These are phyloP conservation scores for Mycena albidolilacea DNA, from an alignment of 768 basidiomycete genomes.

Conservation along the genomic window DNA sequence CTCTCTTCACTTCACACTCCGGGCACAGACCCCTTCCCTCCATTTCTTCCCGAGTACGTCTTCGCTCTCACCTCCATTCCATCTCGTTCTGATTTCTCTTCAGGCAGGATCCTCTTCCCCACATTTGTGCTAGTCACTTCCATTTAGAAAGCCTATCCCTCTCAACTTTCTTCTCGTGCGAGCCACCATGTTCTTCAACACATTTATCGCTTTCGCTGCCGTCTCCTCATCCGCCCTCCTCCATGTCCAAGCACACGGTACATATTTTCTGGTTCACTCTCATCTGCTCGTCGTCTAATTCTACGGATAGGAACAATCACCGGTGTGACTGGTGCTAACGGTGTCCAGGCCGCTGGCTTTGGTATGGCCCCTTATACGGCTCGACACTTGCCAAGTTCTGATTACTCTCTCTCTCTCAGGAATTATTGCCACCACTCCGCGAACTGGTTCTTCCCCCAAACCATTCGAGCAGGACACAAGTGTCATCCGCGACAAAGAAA, in stretches of 20 bases:
- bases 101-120: conserved; percentile 24
- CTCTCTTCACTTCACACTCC: conserved; percentile 35
- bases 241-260: conserved; percentile 35
- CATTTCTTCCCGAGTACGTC: conserved; percentile 25
- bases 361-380: not conserved
- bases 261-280: not conserved
- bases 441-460: conserved; percentile 23
- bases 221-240: conserved; percentile 27
- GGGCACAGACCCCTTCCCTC: conserved; percentile 34
- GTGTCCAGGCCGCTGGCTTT: conserved; percentile 28
- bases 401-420: conserved; percentile 3
- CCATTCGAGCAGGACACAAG: conserved; percentile 40
- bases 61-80: not conserved
- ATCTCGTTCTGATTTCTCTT: conserved; percentile 5
- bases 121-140: conserved; percentile 34
- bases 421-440: conserved; percentile 35
- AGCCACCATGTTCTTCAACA: conserved; percentile 40
- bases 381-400: not conserved
- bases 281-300: not conserved
- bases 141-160: conserved; percentile 4
- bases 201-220: conserved; percentile 27
- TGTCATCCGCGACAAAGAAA: conserved; percentile 35
- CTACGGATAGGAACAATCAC: conserved; percentile 28
- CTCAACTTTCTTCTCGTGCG: conserved; percentile 29
- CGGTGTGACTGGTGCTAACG: conserved; percentile 34